A percentile compares a stretch with the other conserved stretches of the same genome.
Evolutionary conservation across 1,284 basidiomycete genomes (phyloP).

Genomic region (Tilletia horrida): DNA sequence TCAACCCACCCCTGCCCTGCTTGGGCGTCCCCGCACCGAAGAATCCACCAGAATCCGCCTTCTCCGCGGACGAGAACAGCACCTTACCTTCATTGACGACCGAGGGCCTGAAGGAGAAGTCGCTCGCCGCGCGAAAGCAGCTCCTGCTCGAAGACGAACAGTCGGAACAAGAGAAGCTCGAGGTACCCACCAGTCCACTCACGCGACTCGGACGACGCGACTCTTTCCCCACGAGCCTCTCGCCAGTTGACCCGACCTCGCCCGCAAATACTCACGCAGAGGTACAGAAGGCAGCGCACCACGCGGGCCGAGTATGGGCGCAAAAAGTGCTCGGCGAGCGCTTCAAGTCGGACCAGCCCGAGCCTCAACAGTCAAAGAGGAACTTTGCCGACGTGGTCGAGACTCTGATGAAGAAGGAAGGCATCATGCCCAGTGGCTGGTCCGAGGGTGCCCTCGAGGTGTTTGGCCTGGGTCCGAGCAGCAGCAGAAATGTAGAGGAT

Average conservation of each 20-base stretch:
- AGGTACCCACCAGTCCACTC: slow-evolving; percentile 7
- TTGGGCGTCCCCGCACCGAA: slow-evolving; percentile 54
- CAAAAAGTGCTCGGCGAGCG: slow-evolving; percentile 47
- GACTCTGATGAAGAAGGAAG: slow-evolving; percentile 47
- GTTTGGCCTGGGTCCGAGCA: slow-evolving; percentile 44
- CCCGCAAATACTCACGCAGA: slow-evolving; percentile 21
- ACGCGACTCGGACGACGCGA: slow-evolving; percentile 14
- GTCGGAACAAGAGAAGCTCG: slow-evolving; percentile 34
- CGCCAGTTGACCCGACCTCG: not conserved
- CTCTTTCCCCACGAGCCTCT: not conserved
- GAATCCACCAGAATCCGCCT: slow-evolving; percentile 32
- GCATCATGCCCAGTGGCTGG: slow-evolving; percentile 42
- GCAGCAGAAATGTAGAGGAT: slow-evolving; percentile 41
- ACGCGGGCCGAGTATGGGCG: slow-evolving; percentile 45
- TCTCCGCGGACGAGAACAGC: slow-evolving; percentile 32
- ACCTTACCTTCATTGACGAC: slow-evolving; percentile 32
- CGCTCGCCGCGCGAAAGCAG: slow-evolving; percentile 32
- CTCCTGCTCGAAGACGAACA: slow-evolving; percentile 46
- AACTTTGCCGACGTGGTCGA: slow-evolving; percentile 47
- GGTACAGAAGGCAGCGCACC: slow-evolving; percentile 38
- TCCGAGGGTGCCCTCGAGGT: slow-evolving; percentile 49
- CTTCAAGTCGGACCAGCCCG: slow-evolving; percentile 26
- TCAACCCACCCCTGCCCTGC: slow-evolving; percentile 64
- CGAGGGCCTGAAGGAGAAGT: slow-evolving; percentile 35
- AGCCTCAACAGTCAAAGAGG: slow-evolving; percentile 21